Percentiles rank a stretch among this genome's conserved stretches.
phyloP scores from a whole-genome alignment of 2,329 filamentous ascomycete species.

The Penicillium sp. region DNA sequence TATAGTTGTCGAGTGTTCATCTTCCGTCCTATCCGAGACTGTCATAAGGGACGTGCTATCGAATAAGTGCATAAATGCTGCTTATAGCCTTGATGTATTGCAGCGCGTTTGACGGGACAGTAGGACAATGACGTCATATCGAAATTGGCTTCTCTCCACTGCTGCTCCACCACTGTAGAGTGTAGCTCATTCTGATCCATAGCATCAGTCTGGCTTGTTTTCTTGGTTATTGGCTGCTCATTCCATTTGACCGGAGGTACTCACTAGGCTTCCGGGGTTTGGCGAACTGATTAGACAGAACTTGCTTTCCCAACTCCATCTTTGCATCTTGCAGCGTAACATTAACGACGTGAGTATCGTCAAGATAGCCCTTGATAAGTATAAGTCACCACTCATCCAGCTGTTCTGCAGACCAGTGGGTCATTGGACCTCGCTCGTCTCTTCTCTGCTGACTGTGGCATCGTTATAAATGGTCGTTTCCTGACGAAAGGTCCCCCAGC shows the following conservation, averaged over 20 bases:
- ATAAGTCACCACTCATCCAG: constrained; percentile 19
- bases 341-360: not conserved
- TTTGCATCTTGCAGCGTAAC: not conserved
- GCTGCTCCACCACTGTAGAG: not conserved
- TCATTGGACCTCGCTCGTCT: constrained; percentile 10
- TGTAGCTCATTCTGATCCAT: not conserved
- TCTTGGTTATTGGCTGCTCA: not conserved
- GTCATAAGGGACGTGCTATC: too few species aligned
- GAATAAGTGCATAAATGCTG: not conserved
- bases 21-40: constrained; percentile 3
- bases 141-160: not conserved
- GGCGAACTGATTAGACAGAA: not conserved
- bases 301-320: not conserved
- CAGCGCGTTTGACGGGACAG: not conserved
- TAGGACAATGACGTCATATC: not conserved
- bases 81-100: not conserved
- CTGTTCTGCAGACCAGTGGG: constrained; percentile 18
- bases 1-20: not conserved
- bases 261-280: not conserved
- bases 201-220: not conserved
- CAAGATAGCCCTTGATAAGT: not conserved
- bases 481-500: constrained; percentile 18
- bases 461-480: constrained; percentile 12
- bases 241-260: too few species aligned
- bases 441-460: not conserved